Conservation (phyloP, 1,284 basidiomycete species). For the Marasmius sp. region DNA sequence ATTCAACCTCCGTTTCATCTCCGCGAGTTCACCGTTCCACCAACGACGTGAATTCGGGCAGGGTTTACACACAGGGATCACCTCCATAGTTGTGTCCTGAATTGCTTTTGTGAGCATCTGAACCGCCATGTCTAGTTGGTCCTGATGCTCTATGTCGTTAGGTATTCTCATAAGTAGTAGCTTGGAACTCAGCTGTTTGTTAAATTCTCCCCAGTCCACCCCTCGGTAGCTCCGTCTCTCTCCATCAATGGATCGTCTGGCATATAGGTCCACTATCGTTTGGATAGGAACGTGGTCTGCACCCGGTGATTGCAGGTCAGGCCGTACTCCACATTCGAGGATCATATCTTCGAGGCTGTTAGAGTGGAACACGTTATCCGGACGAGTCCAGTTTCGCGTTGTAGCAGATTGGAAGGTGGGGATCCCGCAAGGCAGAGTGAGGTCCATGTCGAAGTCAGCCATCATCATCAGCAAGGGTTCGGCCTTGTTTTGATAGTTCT, state of each 20-base stretch:
- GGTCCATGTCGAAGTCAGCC: conserved; percentile 17
- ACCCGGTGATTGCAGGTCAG: neutral
- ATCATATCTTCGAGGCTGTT: conserved; percentile 6
- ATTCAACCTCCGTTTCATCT: conserved; percentile 13
- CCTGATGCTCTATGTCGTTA: neutral
- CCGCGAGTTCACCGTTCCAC: conserved; percentile 29
- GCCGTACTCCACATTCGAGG: neutral
- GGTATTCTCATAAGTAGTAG: neutral
- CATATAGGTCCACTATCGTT: neutral
- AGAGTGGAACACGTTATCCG: conserved; percentile 35
- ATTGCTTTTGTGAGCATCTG: conserved; percentile 18
- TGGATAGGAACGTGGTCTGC: conserved; percentile 7
- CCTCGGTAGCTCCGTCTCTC: neutral
- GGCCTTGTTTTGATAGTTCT: conserved; percentile 15
- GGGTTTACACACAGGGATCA: conserved; percentile 22
- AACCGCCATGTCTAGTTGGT: conserved; percentile 9
- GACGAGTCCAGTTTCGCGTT: conserved; percentile 27
- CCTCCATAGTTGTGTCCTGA: conserved; percentile 13
- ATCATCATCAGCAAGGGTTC: conserved; percentile 19
- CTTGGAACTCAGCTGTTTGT: neutral
- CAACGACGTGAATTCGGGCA: conserved; percentile 26
- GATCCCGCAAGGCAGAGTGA: too few species aligned
- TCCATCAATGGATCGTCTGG: neutral
- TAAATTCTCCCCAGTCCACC: neutral
- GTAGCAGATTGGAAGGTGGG: conserved; percentile 28